Evolutionary conservation across 2,329 filamentous ascomycete species (phyloP).

Genomic region (Alternaria brassicicola): DNA sequence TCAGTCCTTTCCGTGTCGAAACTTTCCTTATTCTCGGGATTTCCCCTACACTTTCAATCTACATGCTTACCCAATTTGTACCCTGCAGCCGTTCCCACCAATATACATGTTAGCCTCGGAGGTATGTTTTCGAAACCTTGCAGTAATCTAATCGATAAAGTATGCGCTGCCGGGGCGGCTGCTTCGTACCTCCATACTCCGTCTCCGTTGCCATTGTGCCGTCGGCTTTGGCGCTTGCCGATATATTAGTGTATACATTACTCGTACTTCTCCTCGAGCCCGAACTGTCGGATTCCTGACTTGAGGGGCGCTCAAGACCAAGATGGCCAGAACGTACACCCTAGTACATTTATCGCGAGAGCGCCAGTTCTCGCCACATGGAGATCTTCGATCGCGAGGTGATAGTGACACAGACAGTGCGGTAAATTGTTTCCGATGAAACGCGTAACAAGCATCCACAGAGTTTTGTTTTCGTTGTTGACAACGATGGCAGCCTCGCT

Average conservation of each 20-base stretch:
- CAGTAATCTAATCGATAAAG: conserved; percentile 5
- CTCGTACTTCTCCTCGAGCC: background rate
- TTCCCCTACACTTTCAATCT: background rate
- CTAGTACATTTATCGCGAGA: background rate
- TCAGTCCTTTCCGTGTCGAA: conserved; percentile 13
- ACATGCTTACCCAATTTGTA: conserved; percentile 11
- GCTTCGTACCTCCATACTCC: background rate
- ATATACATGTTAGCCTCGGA: background rate
- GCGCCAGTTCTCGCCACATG: background rate
- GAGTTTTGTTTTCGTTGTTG: background rate
- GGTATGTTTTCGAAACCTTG: conserved; percentile 6
- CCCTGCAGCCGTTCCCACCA: conserved; percentile 8
- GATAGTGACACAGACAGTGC: background rate
- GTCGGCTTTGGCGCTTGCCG: background rate
- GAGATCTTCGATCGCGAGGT: background rate
- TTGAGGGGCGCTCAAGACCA: background rate
- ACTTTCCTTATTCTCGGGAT: conserved; percentile 4
- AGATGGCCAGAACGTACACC: background rate
- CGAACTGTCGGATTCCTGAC: background rate
- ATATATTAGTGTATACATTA: background rate
- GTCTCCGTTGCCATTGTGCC: background rate
- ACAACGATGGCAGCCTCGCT: background rate
- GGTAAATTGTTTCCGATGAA: conserved; percentile 9
- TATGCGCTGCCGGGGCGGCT: background rate
- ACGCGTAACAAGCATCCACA: conserved; percentile 1